Conservation (phyloP, 2,329 filamentous ascomycete genomes). For the Xylariales sp. region DNA sequence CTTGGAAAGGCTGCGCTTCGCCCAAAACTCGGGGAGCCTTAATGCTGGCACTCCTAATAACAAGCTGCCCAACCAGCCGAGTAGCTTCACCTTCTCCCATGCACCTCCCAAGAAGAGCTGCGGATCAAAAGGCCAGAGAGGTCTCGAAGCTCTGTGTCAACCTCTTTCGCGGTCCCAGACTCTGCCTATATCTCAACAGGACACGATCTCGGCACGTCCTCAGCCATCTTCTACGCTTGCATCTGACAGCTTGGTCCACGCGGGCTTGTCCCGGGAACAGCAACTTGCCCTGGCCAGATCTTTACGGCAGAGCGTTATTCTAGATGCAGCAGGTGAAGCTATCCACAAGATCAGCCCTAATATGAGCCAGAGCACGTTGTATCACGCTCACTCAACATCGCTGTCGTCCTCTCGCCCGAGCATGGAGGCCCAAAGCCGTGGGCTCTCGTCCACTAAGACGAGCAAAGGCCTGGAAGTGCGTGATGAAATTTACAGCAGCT, state of each 20-base stretch:
- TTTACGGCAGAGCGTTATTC: constrained; percentile 43
- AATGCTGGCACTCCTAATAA: constrained; percentile 2
- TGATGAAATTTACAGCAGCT: constrained; percentile 60
- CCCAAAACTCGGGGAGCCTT: constrained; percentile 35
- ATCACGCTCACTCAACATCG: constrained; percentile 22
- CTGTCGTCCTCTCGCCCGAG: constrained; percentile 19
- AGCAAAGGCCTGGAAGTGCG: constrained; percentile 31
- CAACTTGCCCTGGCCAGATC: constrained; percentile 51
- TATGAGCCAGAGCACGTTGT: constrained; percentile 26
- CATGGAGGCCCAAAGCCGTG: constrained; percentile 21
- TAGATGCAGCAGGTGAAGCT: constrained; percentile 52
- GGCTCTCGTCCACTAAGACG: constrained; percentile 13
- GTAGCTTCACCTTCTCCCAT: constrained; percentile 6
- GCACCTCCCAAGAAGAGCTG: too few species aligned
- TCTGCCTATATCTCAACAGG: too few species aligned
- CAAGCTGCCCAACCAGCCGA: constrained; percentile 4
- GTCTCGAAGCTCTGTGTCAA: too few species aligned
- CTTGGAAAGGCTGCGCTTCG: constrained; percentile 53
- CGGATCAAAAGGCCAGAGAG: too few species aligned
- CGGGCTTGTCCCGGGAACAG: constrained; percentile 62
- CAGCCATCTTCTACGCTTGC: too few species aligned
- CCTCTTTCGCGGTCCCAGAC: too few species aligned
- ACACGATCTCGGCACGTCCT: too few species aligned
- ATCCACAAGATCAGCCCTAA: constrained; percentile 39
- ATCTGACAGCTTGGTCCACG: too few species aligned